Conservation (phyloP, 345 rosid species). For the Raphanus sativus region DNA sequence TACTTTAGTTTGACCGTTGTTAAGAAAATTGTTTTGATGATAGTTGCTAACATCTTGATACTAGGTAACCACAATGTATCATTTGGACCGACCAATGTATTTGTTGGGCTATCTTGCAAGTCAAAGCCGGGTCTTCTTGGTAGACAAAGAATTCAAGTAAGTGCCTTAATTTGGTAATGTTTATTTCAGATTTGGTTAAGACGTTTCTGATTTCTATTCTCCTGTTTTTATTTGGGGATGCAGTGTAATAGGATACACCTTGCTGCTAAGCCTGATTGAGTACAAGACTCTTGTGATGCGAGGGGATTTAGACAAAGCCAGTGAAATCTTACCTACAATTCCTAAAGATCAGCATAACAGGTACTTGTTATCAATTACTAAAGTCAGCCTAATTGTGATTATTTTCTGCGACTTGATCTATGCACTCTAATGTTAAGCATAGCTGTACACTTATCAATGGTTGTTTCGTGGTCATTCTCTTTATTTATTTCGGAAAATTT, state of each 20-base stretch:
- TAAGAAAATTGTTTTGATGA: background rate
- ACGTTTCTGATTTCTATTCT: slow-evolving; percentile 23
- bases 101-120: slow-evolving; percentile 93
- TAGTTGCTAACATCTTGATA: slow-evolving; percentile 13
- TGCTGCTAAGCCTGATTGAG: slow-evolving; percentile 87
- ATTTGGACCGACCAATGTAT: slow-evolving; percentile 99
- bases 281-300: slow-evolving; percentile 98
- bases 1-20: slow-evolving; percentile 4
- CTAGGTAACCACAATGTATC: slow-evolving; percentile 97
- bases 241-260: slow-evolving; percentile 84
- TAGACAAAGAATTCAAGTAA: slow-evolving; percentile 99
- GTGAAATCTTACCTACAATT: slow-evolving; percentile 75
- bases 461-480: slow-evolving; percentile 2
- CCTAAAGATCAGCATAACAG: slow-evolving; percentile 86
- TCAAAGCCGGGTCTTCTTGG: slow-evolving; percentile 96
- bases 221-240: slow-evolving; percentile 10
- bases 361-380: slow-evolving; percentile 36
- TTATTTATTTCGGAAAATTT: background rate
- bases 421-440: slow-evolving; percentile 2
- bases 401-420: background rate
- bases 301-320: slow-evolving; percentile 81
- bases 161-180: slow-evolving; percentile 26
- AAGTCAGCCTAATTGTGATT: background rate
- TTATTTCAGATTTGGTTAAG: slow-evolving; percentile 10
- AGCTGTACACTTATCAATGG: background rate